Evolutionary conservation across 306 rosid species (phyloP).

Genomic region (Begonia masoniana): DNA sequence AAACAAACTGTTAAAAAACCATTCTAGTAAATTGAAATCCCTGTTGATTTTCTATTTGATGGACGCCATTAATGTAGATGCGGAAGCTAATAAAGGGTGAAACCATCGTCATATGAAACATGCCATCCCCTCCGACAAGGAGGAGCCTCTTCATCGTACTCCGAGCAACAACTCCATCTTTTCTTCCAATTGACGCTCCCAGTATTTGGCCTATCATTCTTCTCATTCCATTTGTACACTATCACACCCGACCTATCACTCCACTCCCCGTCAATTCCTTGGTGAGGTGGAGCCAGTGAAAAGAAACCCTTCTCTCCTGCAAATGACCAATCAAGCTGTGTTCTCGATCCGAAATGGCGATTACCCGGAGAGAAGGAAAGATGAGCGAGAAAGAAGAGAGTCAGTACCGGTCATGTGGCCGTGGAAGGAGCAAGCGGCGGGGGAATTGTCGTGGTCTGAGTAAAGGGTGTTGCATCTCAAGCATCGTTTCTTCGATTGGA

Average conservation of each 20-base stretch:
- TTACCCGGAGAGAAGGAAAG: not conserved
- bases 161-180: conserved; percentile 75
- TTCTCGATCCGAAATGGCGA: not conserved
- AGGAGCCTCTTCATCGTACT: conserved; percentile 45
- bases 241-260: conserved; percentile 61
- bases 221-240: conserved; percentile 68
- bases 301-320: conserved; percentile 56
- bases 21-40: too few relatives aligned
- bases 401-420: conserved; percentile 65
- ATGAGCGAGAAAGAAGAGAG: not conserved
- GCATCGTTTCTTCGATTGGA: conserved; percentile 31
- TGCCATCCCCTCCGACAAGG: conserved; percentile 56
- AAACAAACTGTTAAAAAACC: not conserved
- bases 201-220: conserved; percentile 48
- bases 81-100: conserved; percentile 30
- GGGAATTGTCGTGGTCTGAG: conserved; percentile 38
- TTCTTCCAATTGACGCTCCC: conserved; percentile 58
- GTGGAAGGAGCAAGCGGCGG: conserved; percentile 68
- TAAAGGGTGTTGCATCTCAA: conserved; percentile 58
- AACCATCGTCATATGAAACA: conserved; percentile 73
- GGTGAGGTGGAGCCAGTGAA: conserved; percentile 66
- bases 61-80: too few relatives aligned
- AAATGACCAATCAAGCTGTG: too few relatives aligned
- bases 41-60: too few relatives aligned
- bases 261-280: conserved; percentile 89